Evolutionary conservation across 179 eudicot species (phyloP).

Genomic region (Kewa caespitosa): DNA sequence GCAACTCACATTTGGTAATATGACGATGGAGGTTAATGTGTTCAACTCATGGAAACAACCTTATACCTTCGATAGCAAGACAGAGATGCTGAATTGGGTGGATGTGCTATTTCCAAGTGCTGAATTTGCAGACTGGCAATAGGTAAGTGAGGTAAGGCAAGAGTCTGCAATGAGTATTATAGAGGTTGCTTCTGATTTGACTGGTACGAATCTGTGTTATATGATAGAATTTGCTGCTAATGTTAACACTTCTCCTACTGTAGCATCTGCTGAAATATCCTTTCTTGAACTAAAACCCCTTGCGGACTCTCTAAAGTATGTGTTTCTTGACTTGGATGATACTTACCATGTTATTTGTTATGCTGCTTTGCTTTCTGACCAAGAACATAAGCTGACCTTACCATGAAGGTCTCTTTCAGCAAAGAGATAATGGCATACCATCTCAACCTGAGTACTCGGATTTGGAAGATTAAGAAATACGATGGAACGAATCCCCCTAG

Average conservation of each 20-base stretch:
- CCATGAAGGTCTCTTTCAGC: too few relatives aligned
- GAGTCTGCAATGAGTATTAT: not conserved
- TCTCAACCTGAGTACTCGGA: too few relatives aligned
- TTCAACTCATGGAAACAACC: not conserved
- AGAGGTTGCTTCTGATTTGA: too few relatives aligned
- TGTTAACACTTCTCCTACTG: not conserved
- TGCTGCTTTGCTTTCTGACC: not conserved
- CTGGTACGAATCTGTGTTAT: not conserved
- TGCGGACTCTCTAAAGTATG: not conserved
- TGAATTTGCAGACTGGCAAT: not conserved
- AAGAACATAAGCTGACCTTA: not conserved
- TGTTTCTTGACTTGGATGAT: not conserved
- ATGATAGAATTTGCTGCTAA: not conserved
- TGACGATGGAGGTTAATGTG: not conserved
- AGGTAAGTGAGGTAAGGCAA: not conserved
- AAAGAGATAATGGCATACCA: too few relatives aligned
- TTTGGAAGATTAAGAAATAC: too few relatives aligned
- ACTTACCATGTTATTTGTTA: not conserved
- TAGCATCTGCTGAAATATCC: too few relatives aligned
- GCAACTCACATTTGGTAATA: not conserved
- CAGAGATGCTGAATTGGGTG: not conserved
- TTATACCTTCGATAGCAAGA: not conserved
- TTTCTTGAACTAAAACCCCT: not conserved
- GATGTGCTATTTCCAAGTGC: not conserved
- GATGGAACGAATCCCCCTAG: too few relatives aligned